Evolutionary conservation across 2,329 filamentous ascomycete species (phyloP), one percentile per base, ranked within the genome.

Genomic region (Aureobasidium namibiae): DNA sequence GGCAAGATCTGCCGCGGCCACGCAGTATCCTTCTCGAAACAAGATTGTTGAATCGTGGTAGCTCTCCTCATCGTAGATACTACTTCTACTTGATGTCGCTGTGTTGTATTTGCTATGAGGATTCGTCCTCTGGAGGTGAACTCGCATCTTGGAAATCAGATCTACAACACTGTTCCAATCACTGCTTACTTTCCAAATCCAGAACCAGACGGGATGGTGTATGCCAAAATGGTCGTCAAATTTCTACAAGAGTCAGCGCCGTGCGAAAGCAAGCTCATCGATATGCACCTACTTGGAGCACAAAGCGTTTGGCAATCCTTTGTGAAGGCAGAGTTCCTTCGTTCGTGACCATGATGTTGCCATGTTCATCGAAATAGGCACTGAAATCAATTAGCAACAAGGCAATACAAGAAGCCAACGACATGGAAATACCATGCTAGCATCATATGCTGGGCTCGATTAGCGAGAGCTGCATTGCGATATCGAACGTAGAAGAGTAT

Each of bases 11-110:
- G 85, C 78, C 1, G 90, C 90, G 2, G 90, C 87, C 10, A 90
- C 79, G 67, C 89, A 95, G 70, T 95, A 95, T 10, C 92, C 78
- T 68, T 95, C 89, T 24, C 89, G 85, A 69, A 95, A 91, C 1
- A 92, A 79, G 16, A 86, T 76, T 34, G 89, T 86, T 69, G 92
- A 92, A 61, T 89, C 81, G 11, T 83, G 78, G 56, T 87, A 82
- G 13, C 83, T 75, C 23, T 83, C 79, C 1, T 81, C 76, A 63
- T 85, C 73, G 57, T 79, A 82, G 21, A 66, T 59, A 16, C 66
- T 67, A 45, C 66, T 69, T 7, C 65, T 69, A 11, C 65, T 62
- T 14, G 69, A 68, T 61, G 67, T 69, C 16, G 65, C 60, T 2
- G 63, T 61, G 53, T 68, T 60, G 34, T 67, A 72, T 71, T 7